These are phyloP conservation scores for Bonnemaisonia californica DNA, from an alignment of 31 red algal genomes.

Conservation along the genomic window DNA sequence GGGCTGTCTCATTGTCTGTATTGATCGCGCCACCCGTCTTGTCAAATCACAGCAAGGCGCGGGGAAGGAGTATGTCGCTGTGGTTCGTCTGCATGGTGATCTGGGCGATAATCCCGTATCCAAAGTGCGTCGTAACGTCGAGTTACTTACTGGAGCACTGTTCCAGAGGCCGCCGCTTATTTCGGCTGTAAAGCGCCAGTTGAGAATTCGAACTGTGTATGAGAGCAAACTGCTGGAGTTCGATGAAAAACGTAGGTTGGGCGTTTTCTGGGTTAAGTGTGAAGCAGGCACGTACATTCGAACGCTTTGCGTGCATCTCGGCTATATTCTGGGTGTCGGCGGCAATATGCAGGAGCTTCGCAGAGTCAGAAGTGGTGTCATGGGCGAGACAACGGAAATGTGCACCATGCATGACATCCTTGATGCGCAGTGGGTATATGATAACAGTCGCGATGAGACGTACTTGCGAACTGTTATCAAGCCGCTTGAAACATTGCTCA, in stretches of 20 bases:
- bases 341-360: constrained; percentile 98
- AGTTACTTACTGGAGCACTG: constrained; percentile 92
- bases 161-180: constrained; percentile 97
- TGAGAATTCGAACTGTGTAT: constrained; percentile 95
- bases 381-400: constrained; percentile 79
- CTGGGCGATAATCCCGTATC: constrained; percentile 71
- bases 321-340: constrained; percentile 89
- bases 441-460: constrained; percentile 84
- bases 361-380: constrained; percentile 85
- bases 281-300: constrained; percentile 99
- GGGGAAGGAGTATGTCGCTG: constrained; percentile 97
- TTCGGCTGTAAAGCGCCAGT: constrained; percentile 96
- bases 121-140: constrained; percentile 78
- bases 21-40: constrained; percentile 94
- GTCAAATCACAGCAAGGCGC: constrained; percentile 97
- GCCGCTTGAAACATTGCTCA: constrained; percentile 88
- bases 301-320: constrained; percentile 94
- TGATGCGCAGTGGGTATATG: constrained; percentile 96
- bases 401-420: constrained; percentile 97
- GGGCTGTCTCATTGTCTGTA: constrained; percentile 97
- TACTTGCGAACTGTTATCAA: constrained; percentile 92
- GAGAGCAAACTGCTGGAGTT: constrained; percentile 91
- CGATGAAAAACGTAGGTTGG: constrained; percentile 74
- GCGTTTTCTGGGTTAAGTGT: constrained; percentile 93
- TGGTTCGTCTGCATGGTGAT: constrained; percentile 81